Evolutionary conservation across 345 rosid species (phyloP), one percentile per base, ranked within the genome.

Genomic region (Gossypium raimondii): DNA sequence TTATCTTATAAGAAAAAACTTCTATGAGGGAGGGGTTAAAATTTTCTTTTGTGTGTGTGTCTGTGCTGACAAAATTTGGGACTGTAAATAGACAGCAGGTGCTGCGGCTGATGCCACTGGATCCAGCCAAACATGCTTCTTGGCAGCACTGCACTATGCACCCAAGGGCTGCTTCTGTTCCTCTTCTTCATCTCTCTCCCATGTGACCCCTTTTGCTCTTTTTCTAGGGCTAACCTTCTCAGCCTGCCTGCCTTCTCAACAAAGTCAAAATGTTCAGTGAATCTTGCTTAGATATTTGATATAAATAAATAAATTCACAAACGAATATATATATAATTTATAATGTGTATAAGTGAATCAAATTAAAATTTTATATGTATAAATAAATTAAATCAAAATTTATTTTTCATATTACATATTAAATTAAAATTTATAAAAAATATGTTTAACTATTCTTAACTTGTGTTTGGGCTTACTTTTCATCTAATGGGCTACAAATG

Each of bases 41-140:
- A 16, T 51, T 10, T 50, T 50, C 13, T 12, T 50, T 22, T 18
- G 38, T 34, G 6, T 29, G 38, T 34, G 38, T 34, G 38, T 34
- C 41, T 63, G 66, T 66, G 74, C 77, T 65, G 77, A 75, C 75
- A 78, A 53, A 44, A 20, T 59, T 71, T 71, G 60, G 77, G 73
- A 47, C 43, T 59, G 74, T 22, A 61, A 18, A 63, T 57, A 75
- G 76, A 70, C 76, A 44, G 73, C 76, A 50, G 73, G 58, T 53
- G 58, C 18, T 50, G 55, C 9, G 75, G 44, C 55, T 34, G 48
- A 22, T 41, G 64, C 27, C 44, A 17, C 12, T 13, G 78, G 50
- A 70, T 76, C 71, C 65, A 67, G 75, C 81, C 75, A 65, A 79
- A 66, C 81, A 74, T 79, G 75, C 78, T 76, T 71, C 75, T 70